Evolutionary conservation across 306 rosid genomes (phyloP).

Genomic region (Ammopiptanthus mongolicus): DNA sequence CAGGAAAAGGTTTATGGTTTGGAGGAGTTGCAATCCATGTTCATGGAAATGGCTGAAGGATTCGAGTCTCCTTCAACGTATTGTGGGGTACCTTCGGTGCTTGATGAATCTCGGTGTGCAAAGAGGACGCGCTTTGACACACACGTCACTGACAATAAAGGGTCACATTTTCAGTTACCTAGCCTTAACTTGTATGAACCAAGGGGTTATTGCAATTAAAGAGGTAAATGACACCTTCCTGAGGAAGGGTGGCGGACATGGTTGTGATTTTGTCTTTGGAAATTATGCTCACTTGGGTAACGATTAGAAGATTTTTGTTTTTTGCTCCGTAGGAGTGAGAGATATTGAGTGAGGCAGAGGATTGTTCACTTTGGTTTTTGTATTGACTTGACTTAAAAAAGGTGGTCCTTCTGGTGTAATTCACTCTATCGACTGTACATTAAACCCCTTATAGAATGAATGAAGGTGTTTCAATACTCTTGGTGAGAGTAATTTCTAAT

Average conservation of each 20-base stretch:
- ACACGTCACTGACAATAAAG: not conserved
- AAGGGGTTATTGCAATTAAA: conserved; percentile 11
- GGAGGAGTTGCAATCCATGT: conserved; percentile 61
- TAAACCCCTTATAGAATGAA: too few species aligned
- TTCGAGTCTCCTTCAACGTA: conserved; percentile 33
- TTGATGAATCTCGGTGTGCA: conserved; percentile 31
- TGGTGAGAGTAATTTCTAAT: too few species aligned
- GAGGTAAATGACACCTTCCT: not conserved
- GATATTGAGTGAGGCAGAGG: not conserved
- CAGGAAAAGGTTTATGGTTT: conserved; percentile 44
- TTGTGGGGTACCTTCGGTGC: conserved; percentile 17
- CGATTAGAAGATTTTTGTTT: not conserved
- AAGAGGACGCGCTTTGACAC: conserved; percentile 40
- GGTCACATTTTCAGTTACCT: conserved; percentile 21
- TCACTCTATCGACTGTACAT: not conserved
- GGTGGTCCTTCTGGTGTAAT: not conserved
- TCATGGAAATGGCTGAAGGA: conserved; percentile 64
- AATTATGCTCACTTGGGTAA: not conserved
- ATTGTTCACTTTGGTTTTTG: not conserved
- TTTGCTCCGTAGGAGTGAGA: not conserved
- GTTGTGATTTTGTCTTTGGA: not conserved
- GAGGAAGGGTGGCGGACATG: not conserved
- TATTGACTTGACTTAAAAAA: not conserved
- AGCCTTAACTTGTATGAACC: conserved; percentile 14
- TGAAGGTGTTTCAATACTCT: too few species aligned